These are phyloP conservation scores for Plasmopara viticola DNA, from an alignment of 352 stramenopile species.

Conservation along the genomic window DNA sequence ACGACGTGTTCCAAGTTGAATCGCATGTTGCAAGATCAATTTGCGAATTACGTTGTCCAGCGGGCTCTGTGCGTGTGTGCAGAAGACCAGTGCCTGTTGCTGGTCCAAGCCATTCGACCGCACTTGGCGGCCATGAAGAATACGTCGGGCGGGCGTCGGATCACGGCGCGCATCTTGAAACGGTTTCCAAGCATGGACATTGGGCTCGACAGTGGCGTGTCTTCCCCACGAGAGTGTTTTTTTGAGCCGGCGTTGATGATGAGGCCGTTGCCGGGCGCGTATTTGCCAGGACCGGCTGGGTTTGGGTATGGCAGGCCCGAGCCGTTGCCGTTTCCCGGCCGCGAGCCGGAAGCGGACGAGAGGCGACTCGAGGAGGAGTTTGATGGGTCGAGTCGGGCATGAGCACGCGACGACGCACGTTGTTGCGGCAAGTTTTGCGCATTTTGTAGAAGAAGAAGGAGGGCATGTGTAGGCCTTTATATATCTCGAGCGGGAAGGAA, in stretches of 20 bases:
- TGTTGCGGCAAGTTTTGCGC: conserved; percentile 44
- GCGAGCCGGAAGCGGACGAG: no score
- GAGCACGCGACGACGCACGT: conserved; percentile 10
- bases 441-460: conserved; percentile 60
- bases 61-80: conserved; percentile 92
- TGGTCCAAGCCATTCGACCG: conserved; percentile 95
- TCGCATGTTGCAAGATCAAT: conserved; percentile 96
- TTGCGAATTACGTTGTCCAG: conserved; percentile 99
- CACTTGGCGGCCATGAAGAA: conserved; percentile 94
- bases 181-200: conserved; percentile 95
- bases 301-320: no score
- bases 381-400: conserved; percentile 46
- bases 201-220: conserved; percentile 60
- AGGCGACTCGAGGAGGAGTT: conserved; percentile 8
- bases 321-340: no score
- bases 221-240: conserved; percentile 18
- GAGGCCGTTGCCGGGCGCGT: no score
- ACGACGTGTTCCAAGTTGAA: conserved; percentile 80
- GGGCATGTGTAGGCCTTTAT: conserved; percentile 38
- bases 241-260: conserved; percentile 1
- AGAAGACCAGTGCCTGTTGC: conserved; percentile 89
- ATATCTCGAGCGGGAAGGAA: conserved; percentile 43
- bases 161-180: conserved; percentile 94
- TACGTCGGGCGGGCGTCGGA: conserved; percentile 90
- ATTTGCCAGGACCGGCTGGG: no score